Evolutionary conservation across 768 basidiomycete species (phyloP).

Genomic region (Suillus plorans): DNA sequence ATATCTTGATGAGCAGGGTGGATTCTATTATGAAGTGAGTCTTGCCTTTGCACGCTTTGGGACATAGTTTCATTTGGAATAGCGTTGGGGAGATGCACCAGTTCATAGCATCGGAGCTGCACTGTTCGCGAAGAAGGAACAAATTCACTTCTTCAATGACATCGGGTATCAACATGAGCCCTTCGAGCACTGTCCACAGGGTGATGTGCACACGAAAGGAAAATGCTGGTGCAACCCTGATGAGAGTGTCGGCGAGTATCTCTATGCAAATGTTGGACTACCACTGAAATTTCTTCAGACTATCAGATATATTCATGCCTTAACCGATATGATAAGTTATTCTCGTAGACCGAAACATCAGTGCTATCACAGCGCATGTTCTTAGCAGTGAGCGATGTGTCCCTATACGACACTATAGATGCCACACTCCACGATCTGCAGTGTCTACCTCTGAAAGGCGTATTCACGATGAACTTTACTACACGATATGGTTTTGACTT

Average conservation of each 20-base stretch:
- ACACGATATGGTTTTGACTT: conserved; percentile 18
- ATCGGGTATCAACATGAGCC: conserved; percentile 84
- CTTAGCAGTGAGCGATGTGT: neutral
- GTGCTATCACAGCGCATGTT: neutral
- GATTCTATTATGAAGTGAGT: conserved; percentile 87
- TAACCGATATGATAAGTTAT: conserved; percentile 68
- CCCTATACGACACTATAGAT: conserved; percentile 1
- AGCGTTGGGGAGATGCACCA: conserved; percentile 87
- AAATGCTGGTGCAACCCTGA: conserved; percentile 73
- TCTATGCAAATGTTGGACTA: neutral
- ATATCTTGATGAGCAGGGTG: conserved; percentile 75
- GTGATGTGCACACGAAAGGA: conserved; percentile 52
- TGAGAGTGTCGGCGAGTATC: conserved; percentile 62
- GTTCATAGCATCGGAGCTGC: conserved; percentile 84
- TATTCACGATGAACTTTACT: neutral
- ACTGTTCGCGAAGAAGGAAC: conserved; percentile 69
- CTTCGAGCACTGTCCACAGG: conserved; percentile 74
- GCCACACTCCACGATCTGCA: neutral
- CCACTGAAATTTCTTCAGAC: conserved; percentile 42
- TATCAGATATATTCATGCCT: conserved; percentile 89
- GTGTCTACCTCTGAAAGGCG: neutral
- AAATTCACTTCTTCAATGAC: conserved; percentile 81
- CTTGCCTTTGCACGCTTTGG: neutral
- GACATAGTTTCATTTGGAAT: conserved; percentile 1
- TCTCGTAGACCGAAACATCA: conserved; percentile 26